A percentile compares a stretch with the other conserved stretches of the same genome.
These are phyloP conservation scores for Taxillus chinensis DNA, from an alignment of 164 flowering plant genomes.

Conservation along the genomic window DNA sequence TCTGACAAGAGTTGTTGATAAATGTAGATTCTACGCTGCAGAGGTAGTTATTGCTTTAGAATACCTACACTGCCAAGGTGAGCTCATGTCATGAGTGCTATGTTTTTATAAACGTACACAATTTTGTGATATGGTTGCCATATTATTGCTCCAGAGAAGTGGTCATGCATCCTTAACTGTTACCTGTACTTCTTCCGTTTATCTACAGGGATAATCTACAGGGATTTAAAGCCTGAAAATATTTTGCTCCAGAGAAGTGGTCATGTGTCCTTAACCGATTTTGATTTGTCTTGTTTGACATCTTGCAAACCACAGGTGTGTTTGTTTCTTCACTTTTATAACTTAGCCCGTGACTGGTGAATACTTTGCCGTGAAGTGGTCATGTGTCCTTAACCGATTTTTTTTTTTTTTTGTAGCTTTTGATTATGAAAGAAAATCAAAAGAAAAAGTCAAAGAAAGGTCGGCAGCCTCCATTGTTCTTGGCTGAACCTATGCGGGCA, in stretches of 20 bases:
- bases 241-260: constrained; percentile 70
- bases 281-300: constrained; percentile 93
- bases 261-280: constrained; percentile 82
- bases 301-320: constrained; percentile 93
- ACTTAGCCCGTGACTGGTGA: neutral
- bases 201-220: constrained; percentile 77
- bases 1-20: constrained; percentile 2
- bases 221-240: constrained; percentile 98
- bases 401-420: constrained; percentile 59
- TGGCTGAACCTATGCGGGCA: constrained; percentile 97
- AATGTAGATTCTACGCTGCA: constrained; percentile 80
- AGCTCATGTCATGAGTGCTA: neutral
- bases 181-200: constrained; percentile 1
- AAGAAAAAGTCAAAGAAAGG: constrained; percentile 58
- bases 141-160: constrained; percentile 41
- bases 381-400: constrained; percentile 88
- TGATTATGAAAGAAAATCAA: constrained; percentile 43
- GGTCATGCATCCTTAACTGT: constrained; percentile 84
- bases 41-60: constrained; percentile 90
- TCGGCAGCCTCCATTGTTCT: constrained; percentile 62
- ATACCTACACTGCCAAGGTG: constrained; percentile 99
- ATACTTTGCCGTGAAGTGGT: constrained; percentile 27
- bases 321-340: neutral
- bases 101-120: too few species aligned
- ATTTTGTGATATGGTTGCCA: too few species aligned